Evolutionary conservation across 257 asterid species (phyloP).

Genomic region (Lycium barbarum): DNA sequence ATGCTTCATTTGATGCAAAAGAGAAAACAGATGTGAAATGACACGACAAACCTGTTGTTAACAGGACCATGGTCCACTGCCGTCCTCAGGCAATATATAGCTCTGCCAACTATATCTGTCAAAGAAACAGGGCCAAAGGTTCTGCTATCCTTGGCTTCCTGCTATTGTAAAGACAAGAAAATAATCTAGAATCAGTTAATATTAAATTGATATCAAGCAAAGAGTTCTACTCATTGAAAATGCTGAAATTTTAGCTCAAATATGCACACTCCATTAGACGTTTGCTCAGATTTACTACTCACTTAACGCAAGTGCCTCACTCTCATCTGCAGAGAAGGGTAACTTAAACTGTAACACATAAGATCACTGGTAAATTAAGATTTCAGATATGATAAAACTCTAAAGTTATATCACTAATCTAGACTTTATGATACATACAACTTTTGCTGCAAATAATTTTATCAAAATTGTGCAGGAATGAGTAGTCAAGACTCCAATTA

Average conservation of each 20-base stretch:
- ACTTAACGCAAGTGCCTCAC: background rate
- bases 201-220: background rate
- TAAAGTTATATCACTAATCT: background rate
- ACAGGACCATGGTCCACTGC: slow-evolving; percentile 89
- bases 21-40: background rate
- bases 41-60: slow-evolving; percentile 64
- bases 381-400: background rate
- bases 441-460: background rate
- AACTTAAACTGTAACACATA: background rate
- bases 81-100: slow-evolving; percentile 70
- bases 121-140: slow-evolving; percentile 83
- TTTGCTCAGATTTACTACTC: background rate
- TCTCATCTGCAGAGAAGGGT: background rate
- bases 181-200: background rate
- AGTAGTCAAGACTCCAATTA: background rate
- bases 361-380: background rate
- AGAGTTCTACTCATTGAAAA: background rate
- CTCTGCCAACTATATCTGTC: slow-evolving; percentile 77
- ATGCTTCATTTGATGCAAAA: background rate
- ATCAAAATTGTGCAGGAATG: background rate
- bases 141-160: slow-evolving; percentile 88
- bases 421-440: background rate
- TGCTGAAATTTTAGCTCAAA: slow-evolving; percentile 13
- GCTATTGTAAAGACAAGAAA: slow-evolving; percentile 39
- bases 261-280: background rate